phyloP scores from a whole-genome alignment of 1,139 yeast species.

The Kazachstania sp. region DNA sequence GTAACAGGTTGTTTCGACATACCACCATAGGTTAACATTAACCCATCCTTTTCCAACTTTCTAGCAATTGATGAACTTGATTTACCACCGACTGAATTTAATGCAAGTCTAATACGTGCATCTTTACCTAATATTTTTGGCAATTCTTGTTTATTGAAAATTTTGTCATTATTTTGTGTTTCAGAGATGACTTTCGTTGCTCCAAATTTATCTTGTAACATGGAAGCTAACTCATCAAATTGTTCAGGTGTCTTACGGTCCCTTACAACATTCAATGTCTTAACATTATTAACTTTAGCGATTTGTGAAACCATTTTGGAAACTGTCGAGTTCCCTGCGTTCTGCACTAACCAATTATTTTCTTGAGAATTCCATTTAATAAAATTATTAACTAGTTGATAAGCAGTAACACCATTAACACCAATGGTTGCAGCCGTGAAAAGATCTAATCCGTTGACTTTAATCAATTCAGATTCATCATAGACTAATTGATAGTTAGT shows the following conservation, averaged over 20 bases:
- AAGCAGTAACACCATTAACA: conserved; percentile 91
- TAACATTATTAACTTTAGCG: conserved; percentile 66
- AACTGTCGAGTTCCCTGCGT: conserved; percentile 94
- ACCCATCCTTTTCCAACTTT: conserved; percentile 62
- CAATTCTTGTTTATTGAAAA: conserved; percentile 52
- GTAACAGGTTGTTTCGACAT: conserved; percentile 94
- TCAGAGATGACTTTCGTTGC: conserved; percentile 91
- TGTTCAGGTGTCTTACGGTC: conserved; percentile 50
- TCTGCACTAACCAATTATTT: conserved; percentile 86
- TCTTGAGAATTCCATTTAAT: conserved; percentile 48
- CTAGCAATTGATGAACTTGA: conserved; percentile 75
- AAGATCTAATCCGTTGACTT: conserved; percentile 36
- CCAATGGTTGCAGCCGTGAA: conserved; percentile 77
- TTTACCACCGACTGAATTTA: conserved; percentile 91
- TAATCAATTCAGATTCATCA: conserved; percentile 43
- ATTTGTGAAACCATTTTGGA: conserved; percentile 92
- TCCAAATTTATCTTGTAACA: conserved; percentile 58
- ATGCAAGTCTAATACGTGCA: conserved; percentile 54
- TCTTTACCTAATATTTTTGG: conserved; percentile 49
- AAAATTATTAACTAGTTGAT: conserved; percentile 73
- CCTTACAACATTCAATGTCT: conserved; percentile 81
- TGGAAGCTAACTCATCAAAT: conserved; percentile 42
- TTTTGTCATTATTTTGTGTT: conserved; percentile 63
- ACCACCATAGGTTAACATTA: conserved; percentile 90
- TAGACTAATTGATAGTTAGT: conserved; percentile 63